phyloP scores from a whole-genome alignment of 495 filamentous ascomycete species.

The Saxophila tyrrhenica region DNA sequence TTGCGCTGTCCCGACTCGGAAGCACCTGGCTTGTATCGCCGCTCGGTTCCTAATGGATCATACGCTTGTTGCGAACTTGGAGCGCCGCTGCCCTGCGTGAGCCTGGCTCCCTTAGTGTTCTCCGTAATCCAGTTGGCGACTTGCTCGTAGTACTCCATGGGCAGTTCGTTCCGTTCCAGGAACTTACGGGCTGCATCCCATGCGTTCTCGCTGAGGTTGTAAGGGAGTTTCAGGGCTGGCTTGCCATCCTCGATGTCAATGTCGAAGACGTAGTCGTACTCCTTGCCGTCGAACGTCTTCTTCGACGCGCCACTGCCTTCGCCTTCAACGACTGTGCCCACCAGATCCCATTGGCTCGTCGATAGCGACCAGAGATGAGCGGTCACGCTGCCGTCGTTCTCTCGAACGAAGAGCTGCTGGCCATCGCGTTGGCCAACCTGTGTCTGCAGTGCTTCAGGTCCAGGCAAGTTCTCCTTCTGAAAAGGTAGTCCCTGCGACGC shows the following conservation, averaged over 20 bases:
- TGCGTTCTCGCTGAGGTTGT: constrained; percentile 83
- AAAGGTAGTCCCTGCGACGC: constrained; percentile 54
- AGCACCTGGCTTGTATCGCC: constrained; percentile 67
- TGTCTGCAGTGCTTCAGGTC: constrained; percentile 67
- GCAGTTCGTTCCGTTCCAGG: constrained; percentile 79
- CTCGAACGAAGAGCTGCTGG: constrained; percentile 80
- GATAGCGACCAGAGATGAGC: constrained; percentile 36
- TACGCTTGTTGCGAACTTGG: constrained; percentile 31
- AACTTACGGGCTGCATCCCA: constrained; percentile 90
- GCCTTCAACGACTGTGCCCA: constrained; percentile 82
- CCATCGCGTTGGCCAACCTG: constrained; percentile 85
- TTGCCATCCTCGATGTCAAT: constrained; percentile 96
- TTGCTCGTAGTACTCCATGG: constrained; percentile 81
- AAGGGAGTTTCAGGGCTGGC: constrained; percentile 86
- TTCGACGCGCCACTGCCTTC: constrained; percentile 69
- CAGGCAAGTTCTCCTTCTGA: constrained; percentile 82
- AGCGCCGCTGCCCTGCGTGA: constrained; percentile 43
- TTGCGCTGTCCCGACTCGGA: constrained; percentile 11
- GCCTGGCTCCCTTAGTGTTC: constrained; percentile 76
- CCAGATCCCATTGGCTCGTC: constrained; percentile 62
- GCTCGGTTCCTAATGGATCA: constrained; percentile 70
- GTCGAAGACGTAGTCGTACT: constrained; percentile 97
- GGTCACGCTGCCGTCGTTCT: constrained; percentile 59
- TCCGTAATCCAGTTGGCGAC: constrained; percentile 86
- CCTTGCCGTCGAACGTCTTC: constrained; percentile 64